Base-by-base conservation (phyloP, 2,329 filamentous ascomycete species). In the Fusarium equiseti region DNA sequence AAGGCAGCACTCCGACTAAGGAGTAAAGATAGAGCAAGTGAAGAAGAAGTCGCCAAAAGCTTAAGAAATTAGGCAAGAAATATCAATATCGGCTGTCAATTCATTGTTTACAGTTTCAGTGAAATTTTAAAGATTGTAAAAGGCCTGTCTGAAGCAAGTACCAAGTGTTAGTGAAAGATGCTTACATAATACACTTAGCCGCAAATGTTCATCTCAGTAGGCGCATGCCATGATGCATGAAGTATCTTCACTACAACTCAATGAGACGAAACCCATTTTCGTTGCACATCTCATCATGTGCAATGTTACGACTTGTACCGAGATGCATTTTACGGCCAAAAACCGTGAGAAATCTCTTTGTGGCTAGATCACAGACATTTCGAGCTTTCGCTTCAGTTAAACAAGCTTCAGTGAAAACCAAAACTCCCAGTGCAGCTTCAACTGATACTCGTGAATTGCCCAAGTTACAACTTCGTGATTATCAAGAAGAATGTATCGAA, bases 401-500 rank as follows among this genome's bases (percentile, higher is more conserved):
- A 20, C 20, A 20, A 38, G 35, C 35, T 38, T n/a, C 35, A 38
- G 12, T 6, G 35, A 38, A 38, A 38, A n/a, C 10, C 3, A 38
- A 38, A 38, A 38, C 35, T n/a, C 18, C 35, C 10, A 38, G n/a
- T 27, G 4, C n/a, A 29, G 72, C 75, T 26, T 70, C 76, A 13
- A 55, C 73, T 11, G 22, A 70, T 27, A 42, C 63, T 59, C 63
- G 63, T 46, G 59, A 66, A 7, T 49, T 44, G 31, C 73, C 68
- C 31, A 80, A 80, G 56, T 68, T 95, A 57, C 86, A 86, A 59
- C 88, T 97, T 44, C 91, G 94, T 72, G 85, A 92, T 73, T 98
- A 97, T 77, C 95, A 98, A 78, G 91, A 96, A 83, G 94, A 97
- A 85, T 97, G 93, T 77, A 97, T 98, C 66, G 89, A 92, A 75